Evolutionary conservation across 257 asterid genomes (phyloP), one percentile per base, ranked within the genome.

Genomic region (Solanum chiquidenum): DNA sequence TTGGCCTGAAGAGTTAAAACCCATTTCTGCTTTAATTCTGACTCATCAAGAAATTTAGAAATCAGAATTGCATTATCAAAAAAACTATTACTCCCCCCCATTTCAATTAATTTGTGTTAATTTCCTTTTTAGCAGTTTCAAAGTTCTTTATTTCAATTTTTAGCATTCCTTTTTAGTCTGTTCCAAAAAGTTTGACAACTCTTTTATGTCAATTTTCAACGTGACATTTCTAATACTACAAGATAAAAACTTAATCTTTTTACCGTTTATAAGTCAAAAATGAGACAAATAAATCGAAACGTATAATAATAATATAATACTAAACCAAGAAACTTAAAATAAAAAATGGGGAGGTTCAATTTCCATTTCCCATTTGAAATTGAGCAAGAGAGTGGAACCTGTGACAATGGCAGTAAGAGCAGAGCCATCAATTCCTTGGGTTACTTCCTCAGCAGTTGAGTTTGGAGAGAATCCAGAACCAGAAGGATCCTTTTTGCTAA

Each of bases 401-500:
- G 85, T 80, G 49, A 80, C 44, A 80, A 80, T 80, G 85, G 69
- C 85, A 80, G 85, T 80, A 29, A 80, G 68, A 49, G 42, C 29
- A 80, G 69, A 80, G 42, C 6, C 44, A 49, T 80, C 85, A 49
- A 80, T 29, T 80, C 31, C 69, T 5, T 80, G 69, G 2, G 85
- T 80, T 8, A 80, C 85, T 80, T 80, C 85, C 25, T 80, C 85
- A 80, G 85, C 85, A 14, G 85, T 46, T 80, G 85, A 80, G 38
- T 80, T 9, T 46, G 85, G 2, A 3, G 38, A 25, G 38, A 79
- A 79, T 4, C 38, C 84, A 79, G 84, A 79, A 79, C 38, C 84
- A 79, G 84, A 79, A 79, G 9, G 6, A 49, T 42, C 68, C 18
- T 80, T 80, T 29, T 80, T 80, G 27, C 27, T 80, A 44, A 46